Conservation (phyloP, 805 yeast genomes). For the Torulaspora delbrueckii region DNA sequence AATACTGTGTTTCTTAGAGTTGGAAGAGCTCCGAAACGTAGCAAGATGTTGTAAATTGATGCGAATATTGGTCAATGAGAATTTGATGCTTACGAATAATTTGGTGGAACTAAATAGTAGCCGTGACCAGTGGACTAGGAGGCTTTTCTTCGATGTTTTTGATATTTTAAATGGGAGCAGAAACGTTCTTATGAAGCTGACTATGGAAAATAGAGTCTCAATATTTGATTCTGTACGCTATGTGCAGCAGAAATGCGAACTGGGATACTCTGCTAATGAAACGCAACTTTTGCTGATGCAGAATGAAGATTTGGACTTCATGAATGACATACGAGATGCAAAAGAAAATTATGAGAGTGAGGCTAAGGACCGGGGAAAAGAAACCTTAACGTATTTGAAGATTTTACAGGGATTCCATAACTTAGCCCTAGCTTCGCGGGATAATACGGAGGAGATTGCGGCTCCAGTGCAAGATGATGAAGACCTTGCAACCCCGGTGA, state of each 20-base stretch:
- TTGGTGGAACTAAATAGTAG: conserved; percentile 10
- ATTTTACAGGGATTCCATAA: conserved; percentile 21
- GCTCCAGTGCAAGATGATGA: not conserved
- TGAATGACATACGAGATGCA: conserved; percentile 6
- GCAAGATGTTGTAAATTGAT: conserved; percentile 23
- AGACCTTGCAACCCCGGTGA: conserved; percentile 4
- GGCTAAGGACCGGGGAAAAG: conserved; percentile 2
- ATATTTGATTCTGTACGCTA: conserved; percentile 17
- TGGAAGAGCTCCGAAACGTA: conserved; percentile 22
- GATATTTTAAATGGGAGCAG: conserved; percentile 19
- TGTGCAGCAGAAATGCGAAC: conserved; percentile 17
- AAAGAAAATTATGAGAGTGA: not conserved
- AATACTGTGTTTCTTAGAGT: conserved; percentile 21
- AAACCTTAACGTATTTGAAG: conserved; percentile 17
- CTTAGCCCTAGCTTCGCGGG: conserved; percentile 6
- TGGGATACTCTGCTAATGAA: conserved; percentile 9
- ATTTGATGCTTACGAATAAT: conserved; percentile 17
- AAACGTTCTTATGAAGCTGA: conserved; percentile 9
- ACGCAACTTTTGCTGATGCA: conserved; percentile 3
- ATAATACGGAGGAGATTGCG: not conserved
- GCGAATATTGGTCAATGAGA: conserved; percentile 25
- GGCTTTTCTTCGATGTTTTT: conserved; percentile 21
- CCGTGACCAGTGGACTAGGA: conserved; percentile 20
- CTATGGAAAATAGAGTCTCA: conserved; percentile 13
- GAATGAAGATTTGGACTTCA: conserved; percentile 2